Conservation (phyloP, 495 filamentous ascomycete genomes). For the Penicillium alfredii region DNA sequence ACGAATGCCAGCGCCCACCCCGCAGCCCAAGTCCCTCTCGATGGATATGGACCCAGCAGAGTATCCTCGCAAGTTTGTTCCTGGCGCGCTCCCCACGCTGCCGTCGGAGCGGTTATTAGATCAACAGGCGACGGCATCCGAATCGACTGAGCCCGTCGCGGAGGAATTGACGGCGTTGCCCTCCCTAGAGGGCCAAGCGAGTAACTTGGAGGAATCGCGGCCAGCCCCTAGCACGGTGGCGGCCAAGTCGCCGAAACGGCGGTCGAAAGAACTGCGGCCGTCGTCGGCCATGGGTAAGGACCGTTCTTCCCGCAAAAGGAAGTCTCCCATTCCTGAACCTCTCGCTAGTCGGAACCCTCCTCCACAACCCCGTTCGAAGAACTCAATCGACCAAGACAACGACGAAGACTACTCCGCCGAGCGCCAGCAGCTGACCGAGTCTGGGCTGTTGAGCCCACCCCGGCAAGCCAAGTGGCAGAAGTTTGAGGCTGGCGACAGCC, state of each 20-base stretch:
- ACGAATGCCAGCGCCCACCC: constrained; percentile 19
- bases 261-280: constrained; percentile 11
- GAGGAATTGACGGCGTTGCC: constrained; percentile 13
- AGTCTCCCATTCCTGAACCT: constrained; percentile 35
- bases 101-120: constrained; percentile 54
- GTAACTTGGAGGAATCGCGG: constrained; percentile 10
- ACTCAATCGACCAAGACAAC: constrained; percentile 10
- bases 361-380: constrained; percentile 16
- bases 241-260: constrained; percentile 17
- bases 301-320: constrained; percentile 40
- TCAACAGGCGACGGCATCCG: constrained; percentile 16
- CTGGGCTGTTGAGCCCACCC: constrained; percentile 16
- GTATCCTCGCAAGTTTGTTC: constrained; percentile 45
- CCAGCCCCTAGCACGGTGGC: constrained; percentile 1
- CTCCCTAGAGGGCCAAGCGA: constrained; percentile 13
- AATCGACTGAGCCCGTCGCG: constrained; percentile 4
- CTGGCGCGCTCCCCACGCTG: constrained; percentile 51
- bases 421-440: constrained; percentile 10
- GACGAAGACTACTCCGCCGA: no score
- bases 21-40: constrained; percentile 16
- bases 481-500: constrained; percentile 31
- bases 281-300: constrained; percentile 27
- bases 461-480: constrained; percentile 34
- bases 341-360: constrained; percentile 16
- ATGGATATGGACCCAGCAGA: constrained; percentile 30